A percentile compares a stretch with the other conserved stretches of the same genome.
These are phyloP conservation scores for Boletus pseudopeckii DNA, from an alignment of 768 basidiomycete species.

Conservation along the genomic window DNA sequence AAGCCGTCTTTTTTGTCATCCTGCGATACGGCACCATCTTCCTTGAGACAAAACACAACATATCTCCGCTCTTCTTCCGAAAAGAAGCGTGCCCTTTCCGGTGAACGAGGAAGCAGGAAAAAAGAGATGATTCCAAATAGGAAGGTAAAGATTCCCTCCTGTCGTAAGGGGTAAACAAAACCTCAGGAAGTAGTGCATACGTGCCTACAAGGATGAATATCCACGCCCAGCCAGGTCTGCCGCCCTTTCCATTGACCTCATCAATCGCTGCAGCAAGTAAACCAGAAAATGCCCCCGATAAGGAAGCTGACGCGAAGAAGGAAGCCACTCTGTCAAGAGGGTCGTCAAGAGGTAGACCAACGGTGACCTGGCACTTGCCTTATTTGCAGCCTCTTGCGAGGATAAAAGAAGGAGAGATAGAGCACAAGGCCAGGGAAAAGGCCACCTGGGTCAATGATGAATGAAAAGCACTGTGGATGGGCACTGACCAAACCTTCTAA, in stretches of 20 bases:
- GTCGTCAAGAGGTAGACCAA: background rate
- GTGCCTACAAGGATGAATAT: slow-evolving; percentile 47
- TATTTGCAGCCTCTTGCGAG: slow-evolving; percentile 28
- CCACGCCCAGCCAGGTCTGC: slow-evolving; percentile 60
- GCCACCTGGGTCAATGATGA: slow-evolving; percentile 38
- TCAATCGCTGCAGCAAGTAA: slow-evolving; percentile 57
- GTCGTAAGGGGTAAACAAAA: background rate
- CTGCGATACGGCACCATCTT: slow-evolving; percentile 33
- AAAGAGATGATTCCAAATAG: slow-evolving; percentile 51
- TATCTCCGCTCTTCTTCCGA: slow-evolving; percentile 48
- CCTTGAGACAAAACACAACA: slow-evolving; percentile 29
- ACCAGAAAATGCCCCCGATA: slow-evolving; percentile 62
- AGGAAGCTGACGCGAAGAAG: slow-evolving; percentile 44
- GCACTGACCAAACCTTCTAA: slow-evolving; percentile 47
- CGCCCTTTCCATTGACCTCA: slow-evolving; percentile 49
- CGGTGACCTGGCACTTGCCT: slow-evolving; percentile 4
- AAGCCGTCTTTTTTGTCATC: slow-evolving; percentile 46
- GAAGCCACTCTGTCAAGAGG: slow-evolving; percentile 31
- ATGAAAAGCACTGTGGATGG: background rate
- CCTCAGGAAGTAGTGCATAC: background rate
- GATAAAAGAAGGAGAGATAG: slow-evolving; percentile 51
- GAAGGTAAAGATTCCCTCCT: slow-evolving; percentile 63
- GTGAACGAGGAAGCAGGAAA: slow-evolving; percentile 46
- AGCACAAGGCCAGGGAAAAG: slow-evolving; percentile 57
- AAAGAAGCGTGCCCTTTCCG: slow-evolving; percentile 48